phyloP scores from a whole-genome alignment of 2,329 filamentous ascomycete genomes.

The Domatiomyces globalis region DNA sequence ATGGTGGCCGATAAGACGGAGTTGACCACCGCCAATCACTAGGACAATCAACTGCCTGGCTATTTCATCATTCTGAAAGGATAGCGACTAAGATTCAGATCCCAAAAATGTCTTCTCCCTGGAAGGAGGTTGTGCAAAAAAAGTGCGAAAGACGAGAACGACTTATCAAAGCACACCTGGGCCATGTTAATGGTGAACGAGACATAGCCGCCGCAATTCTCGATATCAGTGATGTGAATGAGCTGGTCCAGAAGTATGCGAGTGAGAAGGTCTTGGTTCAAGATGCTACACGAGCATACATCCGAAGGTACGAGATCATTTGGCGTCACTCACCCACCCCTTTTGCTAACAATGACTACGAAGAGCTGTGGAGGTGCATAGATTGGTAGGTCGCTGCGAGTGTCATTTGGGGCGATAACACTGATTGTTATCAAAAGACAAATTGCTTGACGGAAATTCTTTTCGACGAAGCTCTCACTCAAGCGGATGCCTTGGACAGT shows the following conservation, averaged over 20 bases:
- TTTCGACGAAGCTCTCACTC: slow-evolving; percentile 23
- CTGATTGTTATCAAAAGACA: slow-evolving; percentile 18
- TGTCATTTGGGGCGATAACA: not conserved
- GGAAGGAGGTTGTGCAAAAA: slow-evolving; percentile 21
- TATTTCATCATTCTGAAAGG: not conserved
- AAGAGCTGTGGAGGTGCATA: no score
- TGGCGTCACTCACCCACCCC: slow-evolving; percentile 2
- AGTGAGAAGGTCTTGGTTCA: slow-evolving; percentile 20
- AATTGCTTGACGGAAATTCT: slow-evolving; percentile 28
- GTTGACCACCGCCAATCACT: no score
- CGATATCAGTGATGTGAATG: slow-evolving; percentile 15
- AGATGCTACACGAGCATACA: slow-evolving; percentile 21
- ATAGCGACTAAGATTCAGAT: no score
- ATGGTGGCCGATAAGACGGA: not conserved
- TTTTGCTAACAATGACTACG: no score
- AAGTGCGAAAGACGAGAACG: slow-evolving; percentile 21
- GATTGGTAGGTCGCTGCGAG: no score
- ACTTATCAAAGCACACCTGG: slow-evolving; percentile 20
- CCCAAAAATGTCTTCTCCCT: slow-evolving; percentile 6
- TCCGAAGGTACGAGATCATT: slow-evolving; percentile 20
- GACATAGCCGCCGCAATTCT: not conserved
- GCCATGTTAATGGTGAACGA: not conserved
- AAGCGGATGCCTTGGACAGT: slow-evolving; percentile 23
- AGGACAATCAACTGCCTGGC: not conserved
- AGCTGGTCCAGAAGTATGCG: slow-evolving; percentile 15